phyloP scores from a whole-genome alignment of 108 stramenopile species.

The Skeletonema menzelii region DNA sequence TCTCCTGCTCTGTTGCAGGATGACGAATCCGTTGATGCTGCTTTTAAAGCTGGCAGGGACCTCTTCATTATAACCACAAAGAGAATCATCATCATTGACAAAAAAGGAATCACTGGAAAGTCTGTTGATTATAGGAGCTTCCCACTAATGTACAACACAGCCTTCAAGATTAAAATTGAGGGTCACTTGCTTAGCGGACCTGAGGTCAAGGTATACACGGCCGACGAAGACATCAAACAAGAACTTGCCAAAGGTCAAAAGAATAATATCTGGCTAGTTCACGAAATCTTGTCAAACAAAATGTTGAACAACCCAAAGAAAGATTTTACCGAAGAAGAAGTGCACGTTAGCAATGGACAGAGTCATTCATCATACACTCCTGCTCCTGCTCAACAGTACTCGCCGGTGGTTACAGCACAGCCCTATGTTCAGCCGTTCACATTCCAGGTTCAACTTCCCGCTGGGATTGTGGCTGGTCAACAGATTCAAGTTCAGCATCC shows the following conservation, averaged over 20 bases:
- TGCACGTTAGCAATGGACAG: not conserved
- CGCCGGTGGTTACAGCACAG: not conserved
- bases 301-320: slow-evolving; percentile 20
- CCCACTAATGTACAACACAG: slow-evolving; percentile 53
- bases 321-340: slow-evolving; percentile 16
- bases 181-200: slow-evolving; percentile 49
- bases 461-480: not conserved
- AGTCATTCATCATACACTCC: not conserved
- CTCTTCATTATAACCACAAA: slow-evolving; percentile 56
- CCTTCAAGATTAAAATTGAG: slow-evolving; percentile 63
- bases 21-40: slow-evolving; percentile 57
- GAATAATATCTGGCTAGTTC: slow-evolving; percentile 41
- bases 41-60: slow-evolving; percentile 61
- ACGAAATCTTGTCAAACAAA: slow-evolving; percentile 39
- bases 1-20: slow-evolving; percentile 56
- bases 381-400: not conserved
- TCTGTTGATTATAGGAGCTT: slow-evolving; percentile 60
- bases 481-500: slow-evolving; percentile 11
- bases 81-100: slow-evolving; percentile 58
- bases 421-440: not conserved
- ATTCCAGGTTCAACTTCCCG: slow-evolving; percentile 2
- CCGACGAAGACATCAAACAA: slow-evolving; percentile 34
- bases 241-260: slow-evolving; percentile 41
- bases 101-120: slow-evolving; percentile 64
- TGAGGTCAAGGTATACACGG: slow-evolving; percentile 46